A percentile compares a stretch with the other conserved stretches of the same genome.
Conservation (phyloP, 306 rosid genomes). For the Spatholobus suberectus region DNA sequence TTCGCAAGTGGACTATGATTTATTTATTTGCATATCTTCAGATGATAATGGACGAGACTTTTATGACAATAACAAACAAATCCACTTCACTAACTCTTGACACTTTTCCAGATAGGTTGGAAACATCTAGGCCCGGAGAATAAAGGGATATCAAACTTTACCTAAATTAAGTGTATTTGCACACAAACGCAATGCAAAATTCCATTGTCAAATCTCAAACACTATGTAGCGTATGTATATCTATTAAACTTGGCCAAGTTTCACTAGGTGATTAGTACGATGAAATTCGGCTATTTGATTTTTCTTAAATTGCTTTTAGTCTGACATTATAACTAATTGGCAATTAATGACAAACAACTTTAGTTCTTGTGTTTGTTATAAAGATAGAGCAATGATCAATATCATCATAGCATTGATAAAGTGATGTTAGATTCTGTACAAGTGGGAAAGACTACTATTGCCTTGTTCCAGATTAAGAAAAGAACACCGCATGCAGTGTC, state of each 20-base stretch:
- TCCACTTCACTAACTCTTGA: conserved; percentile 37
- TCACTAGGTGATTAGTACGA: conserved; percentile 34
- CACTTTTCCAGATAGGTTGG: conserved; percentile 65
- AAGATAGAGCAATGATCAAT: conserved; percentile 55
- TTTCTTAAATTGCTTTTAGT: neutral
- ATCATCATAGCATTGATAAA: conserved; percentile 45
- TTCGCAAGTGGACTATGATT: conserved; percentile 27
- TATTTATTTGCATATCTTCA: conserved; percentile 41
- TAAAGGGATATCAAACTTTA: conserved; percentile 56
- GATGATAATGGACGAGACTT: conserved; percentile 45
- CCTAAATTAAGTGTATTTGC: conserved; percentile 30
- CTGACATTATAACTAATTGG: neutral
- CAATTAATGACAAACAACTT: conserved; percentile 41
- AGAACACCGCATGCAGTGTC: neutral
- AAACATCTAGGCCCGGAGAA: conserved; percentile 80
- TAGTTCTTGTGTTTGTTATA: conserved; percentile 56
- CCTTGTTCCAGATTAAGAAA: neutral
- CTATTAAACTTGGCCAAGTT: conserved; percentile 4
- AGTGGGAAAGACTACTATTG: conserved; percentile 34
- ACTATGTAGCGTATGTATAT: neutral
- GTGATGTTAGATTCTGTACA: conserved; percentile 47
- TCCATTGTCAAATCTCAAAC: conserved; percentile 45
- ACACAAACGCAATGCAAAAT: conserved; percentile 34
- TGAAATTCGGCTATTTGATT: conserved; percentile 20
- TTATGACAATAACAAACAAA: conserved; percentile 43